These are phyloP conservation scores for Heracleum sosnowskyi DNA, from an alignment of 129 eudicot genomes.

Conservation along the genomic window DNA sequence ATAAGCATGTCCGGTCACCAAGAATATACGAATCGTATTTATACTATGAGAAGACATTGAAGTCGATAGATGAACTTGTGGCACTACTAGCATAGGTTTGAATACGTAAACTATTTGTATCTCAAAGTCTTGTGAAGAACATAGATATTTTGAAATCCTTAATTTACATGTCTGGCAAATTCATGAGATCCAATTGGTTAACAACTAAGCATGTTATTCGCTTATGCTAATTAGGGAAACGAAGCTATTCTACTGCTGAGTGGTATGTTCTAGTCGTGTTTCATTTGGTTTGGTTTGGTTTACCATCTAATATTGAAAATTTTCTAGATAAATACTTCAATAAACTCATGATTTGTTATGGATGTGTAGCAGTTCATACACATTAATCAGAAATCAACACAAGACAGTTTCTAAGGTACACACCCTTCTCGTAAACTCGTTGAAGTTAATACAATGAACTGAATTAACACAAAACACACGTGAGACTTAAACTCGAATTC, in stretches of 20 bases:
- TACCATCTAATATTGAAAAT: too few relatives aligned
- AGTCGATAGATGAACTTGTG: constrained; percentile 72
- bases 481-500: too few relatives aligned
- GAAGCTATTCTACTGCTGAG: neutral
- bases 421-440: neutral
- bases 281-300: too few relatives aligned
- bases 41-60: constrained; percentile 84
- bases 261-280: too few relatives aligned
- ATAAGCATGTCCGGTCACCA: constrained; percentile 59
- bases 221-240: neutral
- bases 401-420: neutral
- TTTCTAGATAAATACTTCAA: too few relatives aligned
- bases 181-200: neutral
- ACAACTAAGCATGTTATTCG: neutral
- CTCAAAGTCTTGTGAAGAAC: neutral
- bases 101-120: neutral
- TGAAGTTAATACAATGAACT: neutral
- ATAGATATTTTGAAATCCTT: neutral
- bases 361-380: too few relatives aligned
- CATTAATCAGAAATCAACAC: neutral
- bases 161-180: neutral
- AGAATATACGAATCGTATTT: constrained; percentile 73
- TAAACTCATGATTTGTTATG: too few relatives aligned
- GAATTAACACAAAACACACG: neutral
- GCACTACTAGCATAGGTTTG: constrained; percentile 41